Evolutionary conservation across 1,139 yeast species (phyloP), one percentile per base, ranked within the genome.

Genomic region (Hemisphaericaspora xylofermentans): DNA sequence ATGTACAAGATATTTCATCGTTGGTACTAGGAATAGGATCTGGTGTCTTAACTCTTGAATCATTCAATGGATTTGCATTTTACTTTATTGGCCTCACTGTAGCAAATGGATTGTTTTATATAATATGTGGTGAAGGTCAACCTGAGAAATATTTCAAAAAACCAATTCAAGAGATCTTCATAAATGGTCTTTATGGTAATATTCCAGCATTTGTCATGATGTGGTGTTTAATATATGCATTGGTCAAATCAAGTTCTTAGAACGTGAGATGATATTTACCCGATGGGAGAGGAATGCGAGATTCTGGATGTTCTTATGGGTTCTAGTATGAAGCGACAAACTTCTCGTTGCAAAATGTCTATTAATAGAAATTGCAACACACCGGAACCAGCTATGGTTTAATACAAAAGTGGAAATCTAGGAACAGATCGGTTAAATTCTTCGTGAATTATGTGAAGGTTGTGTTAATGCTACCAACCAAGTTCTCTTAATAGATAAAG

Each of bases 191-290:
- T 5, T 64, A 78, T 14, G 66, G 82, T 30, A 82, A 82, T 43
- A 55, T 84, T 13, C 79, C 91, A 2, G 88, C 93, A 14, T 88
- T 69, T 55, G 70, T 85, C 21, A 83, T 88, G 83, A 80, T 85
- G 71, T 88, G 96, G 96, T 85, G 95, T 49, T 68, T 88, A 56
- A 78, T 84, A 35, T 83, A 79, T 62, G 94, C 93, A 0, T 64
- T 88, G 51, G 78, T 76, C 8, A 60, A 58, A 44, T 61, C 29
- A 6, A 38, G 37, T 3, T 18, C 26, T 16, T 28, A 18, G 37
- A 12, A 7, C 18, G 26, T 6, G 16, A 18, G 28, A 19, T n/a
- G n/a, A n/a, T n/a, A n/a, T n/a, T n/a, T n/a, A n/a, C n/a, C n/a
- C n/a, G n/a, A n/a, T n/a, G n/a, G n/a, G n/a, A n/a, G n/a, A n/a